Evolutionary conservation across 2,329 filamentous ascomycete genomes (phyloP).

Genomic region (Lecanosticta acicola): DNA sequence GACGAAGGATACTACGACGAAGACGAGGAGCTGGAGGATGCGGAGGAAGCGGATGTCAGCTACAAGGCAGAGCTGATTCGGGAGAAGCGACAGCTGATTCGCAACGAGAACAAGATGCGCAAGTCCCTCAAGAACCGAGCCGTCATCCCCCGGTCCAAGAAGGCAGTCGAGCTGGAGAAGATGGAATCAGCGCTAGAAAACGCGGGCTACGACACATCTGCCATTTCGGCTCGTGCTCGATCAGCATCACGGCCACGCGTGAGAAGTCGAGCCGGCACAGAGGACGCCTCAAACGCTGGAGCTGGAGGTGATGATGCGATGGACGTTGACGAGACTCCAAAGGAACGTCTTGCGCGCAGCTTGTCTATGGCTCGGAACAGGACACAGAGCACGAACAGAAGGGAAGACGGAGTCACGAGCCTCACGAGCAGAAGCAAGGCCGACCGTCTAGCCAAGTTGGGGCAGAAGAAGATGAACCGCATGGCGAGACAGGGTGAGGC

Average conservation of each 20-base stretch:
- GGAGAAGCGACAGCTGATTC: constrained; percentile 86
- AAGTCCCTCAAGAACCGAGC: constrained; percentile 97
- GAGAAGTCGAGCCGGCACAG: constrained; percentile 57
- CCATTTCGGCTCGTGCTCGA: constrained; percentile 67
- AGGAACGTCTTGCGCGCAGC: constrained; percentile 47
- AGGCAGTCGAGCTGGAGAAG: constrained; percentile 75
- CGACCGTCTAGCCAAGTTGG: constrained; percentile 78
- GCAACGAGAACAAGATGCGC: constrained; percentile 90
- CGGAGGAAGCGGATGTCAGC: constrained; percentile 77
- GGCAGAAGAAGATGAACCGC: constrained; percentile 97
- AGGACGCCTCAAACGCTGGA: constrained; percentile 35
- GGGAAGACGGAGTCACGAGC: constrained; percentile 70
- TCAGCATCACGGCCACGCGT: constrained; percentile 63
- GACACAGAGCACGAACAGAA: constrained; percentile 62
- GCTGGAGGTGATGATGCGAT: constrained; percentile 66
- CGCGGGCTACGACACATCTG: constrained; percentile 76
- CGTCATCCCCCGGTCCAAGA: constrained; percentile 76
- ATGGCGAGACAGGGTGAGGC: constrained; percentile 96
- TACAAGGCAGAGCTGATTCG: constrained; percentile 93
- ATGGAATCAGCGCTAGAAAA: constrained; percentile 81
- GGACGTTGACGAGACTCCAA: constrained; percentile 53
- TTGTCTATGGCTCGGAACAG: constrained; percentile 60
- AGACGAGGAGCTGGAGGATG: constrained; percentile 70
- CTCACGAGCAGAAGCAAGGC: constrained; percentile 66
- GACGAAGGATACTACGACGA: constrained; percentile 91